phyloP scores from a whole-genome alignment of 768 basidiomycete genomes.

The Naganishia kalamii region DNA sequence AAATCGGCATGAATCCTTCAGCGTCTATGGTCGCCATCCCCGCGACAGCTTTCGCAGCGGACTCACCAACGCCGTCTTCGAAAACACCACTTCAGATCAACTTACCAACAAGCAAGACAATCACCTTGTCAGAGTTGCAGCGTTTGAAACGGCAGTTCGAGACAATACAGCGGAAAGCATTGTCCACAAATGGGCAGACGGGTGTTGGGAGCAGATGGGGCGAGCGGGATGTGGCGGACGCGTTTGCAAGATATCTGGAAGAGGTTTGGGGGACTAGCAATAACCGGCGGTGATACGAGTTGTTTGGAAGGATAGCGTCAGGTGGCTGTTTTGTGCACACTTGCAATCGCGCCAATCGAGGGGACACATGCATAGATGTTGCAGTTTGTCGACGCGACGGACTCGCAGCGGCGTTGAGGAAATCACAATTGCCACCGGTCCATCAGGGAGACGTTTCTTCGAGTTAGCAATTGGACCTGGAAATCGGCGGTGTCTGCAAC shows the following conservation, averaged over 20 bases:
- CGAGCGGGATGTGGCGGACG: constrained; percentile 40
- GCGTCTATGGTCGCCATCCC: constrained; percentile 55
- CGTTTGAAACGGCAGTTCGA: constrained; percentile 87
- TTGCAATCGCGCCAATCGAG: background rate
- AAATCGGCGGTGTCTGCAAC: no score
- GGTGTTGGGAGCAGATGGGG: constrained; percentile 36
- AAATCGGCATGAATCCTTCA: constrained; percentile 54
- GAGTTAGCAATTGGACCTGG: no score
- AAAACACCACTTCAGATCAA: background rate
- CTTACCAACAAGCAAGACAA: constrained; percentile 49
- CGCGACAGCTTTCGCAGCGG: constrained; percentile 33
- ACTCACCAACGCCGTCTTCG: constrained; percentile 49
- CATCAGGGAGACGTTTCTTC: no score
- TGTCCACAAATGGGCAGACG: constrained; percentile 35
- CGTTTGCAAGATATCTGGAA: constrained; percentile 48
- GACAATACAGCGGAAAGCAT: constrained; percentile 75
- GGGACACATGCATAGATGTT: no score
- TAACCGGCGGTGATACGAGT: background rate
- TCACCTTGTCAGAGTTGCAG: constrained; percentile 83
- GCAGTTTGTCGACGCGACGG: no score
- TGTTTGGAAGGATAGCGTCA: background rate
- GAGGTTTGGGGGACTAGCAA: constrained; percentile 36
- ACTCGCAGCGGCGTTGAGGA: no score
- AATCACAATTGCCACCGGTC: no score
- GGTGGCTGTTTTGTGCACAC: background rate